Percentiles rank a stretch among this genome's conserved stretches.
Evolutionary conservation across 768 basidiomycete genomes (phyloP).

Genomic region (Russula lepida): DNA sequence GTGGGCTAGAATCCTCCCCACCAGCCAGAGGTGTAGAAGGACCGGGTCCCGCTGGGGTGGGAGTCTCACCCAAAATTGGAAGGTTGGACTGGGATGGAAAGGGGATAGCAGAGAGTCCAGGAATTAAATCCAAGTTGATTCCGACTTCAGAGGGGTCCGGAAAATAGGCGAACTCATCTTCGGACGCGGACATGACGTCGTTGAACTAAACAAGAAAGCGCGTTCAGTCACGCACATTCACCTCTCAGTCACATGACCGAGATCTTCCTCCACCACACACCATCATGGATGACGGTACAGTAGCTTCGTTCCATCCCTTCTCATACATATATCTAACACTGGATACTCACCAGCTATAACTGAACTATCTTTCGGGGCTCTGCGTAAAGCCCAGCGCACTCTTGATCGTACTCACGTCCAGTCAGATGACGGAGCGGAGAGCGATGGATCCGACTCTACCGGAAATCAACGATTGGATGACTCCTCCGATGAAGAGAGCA

Average conservation of each 20-base stretch:
- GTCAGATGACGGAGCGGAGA: conserved; percentile 3
- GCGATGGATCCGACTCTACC: conserved; percentile 1
- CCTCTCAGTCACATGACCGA: not conserved
- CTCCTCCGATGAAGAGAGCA: not conserved
- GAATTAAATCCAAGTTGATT: conserved; percentile 37
- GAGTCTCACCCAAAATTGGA: not conserved
- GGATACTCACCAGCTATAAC: not conserved
- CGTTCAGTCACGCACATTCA: not conserved
- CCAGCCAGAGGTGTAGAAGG: not conserved
- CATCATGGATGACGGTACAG: conserved; percentile 8
- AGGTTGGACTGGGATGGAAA: not conserved
- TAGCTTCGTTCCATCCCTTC: not conserved
- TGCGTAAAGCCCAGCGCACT: conserved; percentile 17
- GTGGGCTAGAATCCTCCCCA: not conserved
- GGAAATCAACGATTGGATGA: not conserved
- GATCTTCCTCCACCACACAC: not conserved
- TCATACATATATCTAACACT: not conserved
- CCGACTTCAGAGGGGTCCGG: conserved; percentile 47
- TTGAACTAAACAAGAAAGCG: not conserved
- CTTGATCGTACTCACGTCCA: conserved; percentile 13
- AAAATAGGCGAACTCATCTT: conserved; percentile 45
- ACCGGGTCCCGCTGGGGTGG: not conserved
- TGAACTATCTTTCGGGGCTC: conserved; percentile 16
- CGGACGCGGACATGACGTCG: conserved; percentile 21
- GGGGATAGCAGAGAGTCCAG: conserved; percentile 23